phyloP scores from a whole-genome alignment of 495 filamentous ascomycete genomes.

The Penicillium chermesinum region DNA sequence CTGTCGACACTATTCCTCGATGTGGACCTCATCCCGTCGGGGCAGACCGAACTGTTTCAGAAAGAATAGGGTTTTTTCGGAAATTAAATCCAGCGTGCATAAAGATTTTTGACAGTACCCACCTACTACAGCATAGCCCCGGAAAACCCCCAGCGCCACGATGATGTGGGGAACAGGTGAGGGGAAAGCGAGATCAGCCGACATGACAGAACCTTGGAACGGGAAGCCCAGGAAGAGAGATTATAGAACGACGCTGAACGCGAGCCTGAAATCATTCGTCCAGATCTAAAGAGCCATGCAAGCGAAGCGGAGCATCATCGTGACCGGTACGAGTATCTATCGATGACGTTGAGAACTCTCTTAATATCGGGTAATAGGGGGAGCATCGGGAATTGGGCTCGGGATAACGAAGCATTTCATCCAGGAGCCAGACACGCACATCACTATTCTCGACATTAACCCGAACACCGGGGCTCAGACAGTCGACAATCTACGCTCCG shows the following conservation, averaged over 20 bases:
- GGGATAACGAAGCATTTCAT: slow-evolving; percentile 45
- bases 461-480: slow-evolving; percentile 22
- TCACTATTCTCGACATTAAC: slow-evolving; percentile 52
- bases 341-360: neutral
- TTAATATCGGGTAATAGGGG: slow-evolving; percentile 29
- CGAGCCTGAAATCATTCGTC: too few relatives aligned
- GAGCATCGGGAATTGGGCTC: slow-evolving; percentile 51
- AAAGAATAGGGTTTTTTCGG: too few relatives aligned
- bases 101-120: too few relatives aligned
- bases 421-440: slow-evolving; percentile 33
- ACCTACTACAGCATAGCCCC: too few relatives aligned
- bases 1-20: too few relatives aligned
- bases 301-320: slow-evolving; percentile 17
- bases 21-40: too few relatives aligned
- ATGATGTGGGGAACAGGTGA: slow-evolving; percentile 10
- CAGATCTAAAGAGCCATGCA: slow-evolving; percentile 7
- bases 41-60: too few relatives aligned
- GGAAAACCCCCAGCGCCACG: slow-evolving; percentile 28
- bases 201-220: too few relatives aligned
- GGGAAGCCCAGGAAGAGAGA: too few relatives aligned
- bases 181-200: neutral
- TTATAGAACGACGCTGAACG: too few relatives aligned
- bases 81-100: too few relatives aligned
- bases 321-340: slow-evolving; percentile 21
- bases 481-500: slow-evolving; percentile 24